Evolutionary conservation across 2,329 filamentous ascomycete species (phyloP).

Genomic region (Coniochaeta sp.): DNA sequence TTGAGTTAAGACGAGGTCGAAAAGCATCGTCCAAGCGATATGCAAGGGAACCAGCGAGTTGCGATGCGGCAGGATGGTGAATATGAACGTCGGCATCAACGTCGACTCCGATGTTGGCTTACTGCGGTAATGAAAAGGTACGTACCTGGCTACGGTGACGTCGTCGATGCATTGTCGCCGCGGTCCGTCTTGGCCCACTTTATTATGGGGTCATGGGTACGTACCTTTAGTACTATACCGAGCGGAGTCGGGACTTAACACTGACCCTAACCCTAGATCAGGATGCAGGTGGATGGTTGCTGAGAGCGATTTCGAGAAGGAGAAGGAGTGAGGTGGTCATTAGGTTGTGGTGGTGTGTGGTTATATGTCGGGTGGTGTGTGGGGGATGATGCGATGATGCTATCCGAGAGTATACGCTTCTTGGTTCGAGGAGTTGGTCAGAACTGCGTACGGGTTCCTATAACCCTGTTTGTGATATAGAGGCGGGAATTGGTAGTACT

Average conservation of each 20-base stretch:
- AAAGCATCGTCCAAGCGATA: background rate
- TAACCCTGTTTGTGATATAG: background rate
- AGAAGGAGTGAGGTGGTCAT: constrained; percentile 11
- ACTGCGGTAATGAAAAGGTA: no score
- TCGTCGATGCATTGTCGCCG: background rate
- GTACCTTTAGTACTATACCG: no score
- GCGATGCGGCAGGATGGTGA: background rate
- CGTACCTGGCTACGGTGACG: background rate
- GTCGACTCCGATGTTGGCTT: no score
- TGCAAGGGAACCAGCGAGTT: background rate
- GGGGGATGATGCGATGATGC: background rate
- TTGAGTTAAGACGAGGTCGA: background rate
- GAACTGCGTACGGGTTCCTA: background rate
- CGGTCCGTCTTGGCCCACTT: background rate
- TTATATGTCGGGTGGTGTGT: background rate
- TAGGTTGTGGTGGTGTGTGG: no score
- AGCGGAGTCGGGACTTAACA: no score
- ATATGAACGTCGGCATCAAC: background rate
- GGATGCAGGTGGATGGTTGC: no score
- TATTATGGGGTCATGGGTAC: no score
- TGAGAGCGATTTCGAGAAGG: constrained; percentile 32
- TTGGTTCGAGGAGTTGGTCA: background rate
- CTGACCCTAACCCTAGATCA: no score
- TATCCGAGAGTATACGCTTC: background rate
- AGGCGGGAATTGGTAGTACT: background rate